Conservation (phyloP, 2,329 filamentous ascomycete species). For the Lecanosticta acicola region DNA sequence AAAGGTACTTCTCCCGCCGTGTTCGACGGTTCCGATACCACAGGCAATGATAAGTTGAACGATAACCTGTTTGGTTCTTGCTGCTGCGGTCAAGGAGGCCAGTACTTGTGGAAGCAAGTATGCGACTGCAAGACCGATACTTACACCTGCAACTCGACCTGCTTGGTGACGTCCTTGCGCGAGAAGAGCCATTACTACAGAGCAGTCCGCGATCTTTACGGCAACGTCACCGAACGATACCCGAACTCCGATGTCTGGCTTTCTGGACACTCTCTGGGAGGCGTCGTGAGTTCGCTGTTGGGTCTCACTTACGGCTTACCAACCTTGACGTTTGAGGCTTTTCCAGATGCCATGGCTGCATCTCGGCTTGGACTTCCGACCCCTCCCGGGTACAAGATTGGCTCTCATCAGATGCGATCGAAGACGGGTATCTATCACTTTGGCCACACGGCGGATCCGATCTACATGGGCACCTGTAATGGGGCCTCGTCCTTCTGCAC, state of each 20-base stretch:
- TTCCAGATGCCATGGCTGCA: conserved; percentile 83
- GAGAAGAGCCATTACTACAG: conserved; percentile 89
- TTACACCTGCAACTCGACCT: conserved; percentile 89
- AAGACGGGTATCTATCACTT: conserved; percentile 82
- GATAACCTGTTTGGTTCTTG: conserved; percentile 98
- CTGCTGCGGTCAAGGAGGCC: conserved; percentile 90
- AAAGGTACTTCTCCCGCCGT: conserved; percentile 57
- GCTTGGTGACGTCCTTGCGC: conserved; percentile 66
- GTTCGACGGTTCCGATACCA: conserved; percentile 95
- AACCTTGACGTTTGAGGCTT: conserved; percentile 86
- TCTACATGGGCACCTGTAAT: conserved; percentile 92
- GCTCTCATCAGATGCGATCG: conserved; percentile 60
- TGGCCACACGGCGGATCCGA: conserved; percentile 90
- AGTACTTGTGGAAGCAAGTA: conserved; percentile 83
- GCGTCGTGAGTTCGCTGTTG: conserved; percentile 79
- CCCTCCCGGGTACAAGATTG: conserved; percentile 70
- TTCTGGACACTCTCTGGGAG: conserved; percentile 86
- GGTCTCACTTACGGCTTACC: conserved; percentile 87
- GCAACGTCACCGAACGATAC: conserved; percentile 86
- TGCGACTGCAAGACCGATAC: conserved; percentile 86
- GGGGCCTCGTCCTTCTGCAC: conserved; percentile 84
- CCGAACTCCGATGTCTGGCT: conserved; percentile 82
- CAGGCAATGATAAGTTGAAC: conserved; percentile 94
- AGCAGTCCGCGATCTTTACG: conserved; percentile 80
- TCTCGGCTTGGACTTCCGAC: conserved; percentile 76